Conservation (phyloP, 768 basidiomycete genomes). For the Kwoniella pini region DNA sequence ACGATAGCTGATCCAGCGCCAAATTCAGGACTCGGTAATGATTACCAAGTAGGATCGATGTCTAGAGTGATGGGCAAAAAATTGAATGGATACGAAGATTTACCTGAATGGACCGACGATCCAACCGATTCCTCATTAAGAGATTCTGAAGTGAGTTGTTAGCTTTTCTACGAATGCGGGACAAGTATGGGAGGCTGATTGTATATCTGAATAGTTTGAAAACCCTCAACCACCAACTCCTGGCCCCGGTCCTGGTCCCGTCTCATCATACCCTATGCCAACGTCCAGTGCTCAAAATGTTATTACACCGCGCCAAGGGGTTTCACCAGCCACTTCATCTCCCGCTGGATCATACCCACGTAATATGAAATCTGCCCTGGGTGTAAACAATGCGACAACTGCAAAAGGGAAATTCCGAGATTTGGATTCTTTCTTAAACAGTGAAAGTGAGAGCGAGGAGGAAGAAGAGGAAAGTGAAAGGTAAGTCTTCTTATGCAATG, state of each 20-base stretch:
- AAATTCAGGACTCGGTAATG: constrained; percentile 33
- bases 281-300: constrained; percentile 13
- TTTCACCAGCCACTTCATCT: constrained; percentile 12
- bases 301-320: background rate
- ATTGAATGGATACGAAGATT: constrained; percentile 59
- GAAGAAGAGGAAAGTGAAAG: constrained; percentile 31
- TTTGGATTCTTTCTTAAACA: constrained; percentile 51
- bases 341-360: constrained; percentile 14
- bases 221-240: constrained; percentile 6
- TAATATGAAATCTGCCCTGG: background rate
- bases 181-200: no score
- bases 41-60: constrained; percentile 64
- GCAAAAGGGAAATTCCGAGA: constrained; percentile 47
- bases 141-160: constrained; percentile 57
- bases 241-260: no score
- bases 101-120: constrained; percentile 86
- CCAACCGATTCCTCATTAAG: constrained; percentile 78
- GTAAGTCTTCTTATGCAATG: background rate
- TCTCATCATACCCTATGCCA: constrained; percentile 1
- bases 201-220: constrained; percentile 3
- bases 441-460: constrained; percentile 34
- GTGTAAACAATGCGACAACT: background rate
- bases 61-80: constrained; percentile 64
- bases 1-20: constrained; percentile 13
- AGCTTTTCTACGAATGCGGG: background rate